phyloP scores from a whole-genome alignment of 176 grass and related monocot species.

The Bothriochloa decipiens region DNA sequence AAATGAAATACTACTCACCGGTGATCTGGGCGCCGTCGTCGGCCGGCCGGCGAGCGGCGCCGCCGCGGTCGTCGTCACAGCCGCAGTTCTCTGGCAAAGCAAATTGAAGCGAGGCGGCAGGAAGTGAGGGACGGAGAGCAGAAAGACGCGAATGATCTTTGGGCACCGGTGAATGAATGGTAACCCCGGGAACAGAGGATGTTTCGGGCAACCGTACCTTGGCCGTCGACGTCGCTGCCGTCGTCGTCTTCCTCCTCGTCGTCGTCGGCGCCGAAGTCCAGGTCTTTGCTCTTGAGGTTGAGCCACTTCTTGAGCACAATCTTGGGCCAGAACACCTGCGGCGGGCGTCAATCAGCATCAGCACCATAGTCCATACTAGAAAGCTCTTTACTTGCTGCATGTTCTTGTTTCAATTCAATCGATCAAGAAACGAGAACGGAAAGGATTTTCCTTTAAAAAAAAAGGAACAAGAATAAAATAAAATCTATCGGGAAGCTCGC shows the following conservation, averaged over 20 bases:
- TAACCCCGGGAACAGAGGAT: background rate
- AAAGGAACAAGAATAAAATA: background rate
- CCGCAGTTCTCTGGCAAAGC: constrained; percentile 48
- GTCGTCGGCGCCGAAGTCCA: constrained; percentile 73
- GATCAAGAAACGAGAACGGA: background rate
- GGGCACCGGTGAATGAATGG: background rate
- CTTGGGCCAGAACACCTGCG: constrained; percentile 82
- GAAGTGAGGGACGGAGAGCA: background rate
- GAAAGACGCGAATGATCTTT: background rate
- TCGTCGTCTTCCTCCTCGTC: constrained; percentile 24
- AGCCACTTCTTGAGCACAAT: constrained; percentile 95
- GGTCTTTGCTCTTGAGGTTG: constrained; percentile 64
- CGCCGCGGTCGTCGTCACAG: constrained; percentile 20
- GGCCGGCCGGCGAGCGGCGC: constrained; percentile 1
- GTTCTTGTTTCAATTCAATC: background rate
- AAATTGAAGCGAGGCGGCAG: background rate
- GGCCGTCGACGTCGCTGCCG: constrained; percentile 42
- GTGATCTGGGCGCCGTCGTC: constrained; percentile 12
- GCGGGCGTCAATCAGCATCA: background rate
- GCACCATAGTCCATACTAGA: too few relatives aligned
- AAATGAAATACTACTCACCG: constrained; percentile 21
- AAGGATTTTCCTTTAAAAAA: background rate
- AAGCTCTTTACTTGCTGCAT: too few relatives aligned
- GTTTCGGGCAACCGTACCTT: constrained; percentile 39
- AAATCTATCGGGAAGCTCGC: background rate